Conservation (phyloP, 306 rosid species). For the Prunus mume region DNA sequence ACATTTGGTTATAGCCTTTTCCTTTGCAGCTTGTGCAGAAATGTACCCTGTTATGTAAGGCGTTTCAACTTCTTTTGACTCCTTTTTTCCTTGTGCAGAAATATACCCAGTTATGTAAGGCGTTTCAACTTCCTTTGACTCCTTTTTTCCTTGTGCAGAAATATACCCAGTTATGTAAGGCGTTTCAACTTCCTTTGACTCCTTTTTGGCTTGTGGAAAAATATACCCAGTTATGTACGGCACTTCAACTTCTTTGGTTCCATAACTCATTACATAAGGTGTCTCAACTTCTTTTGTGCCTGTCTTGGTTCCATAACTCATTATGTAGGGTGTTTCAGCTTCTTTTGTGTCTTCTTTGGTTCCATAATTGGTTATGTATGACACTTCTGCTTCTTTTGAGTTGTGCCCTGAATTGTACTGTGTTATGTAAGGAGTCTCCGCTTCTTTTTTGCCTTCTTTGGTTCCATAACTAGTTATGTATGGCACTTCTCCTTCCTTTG, state of each 20-base stretch:
- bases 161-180: not conserved
- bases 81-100: not conserved
- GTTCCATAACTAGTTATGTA: not conserved
- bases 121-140: not conserved
- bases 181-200: not conserved
- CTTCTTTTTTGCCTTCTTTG: not conserved
- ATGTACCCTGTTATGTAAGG: not conserved
- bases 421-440: not conserved
- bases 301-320: not conserved
- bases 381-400: not conserved
- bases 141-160: not conserved
- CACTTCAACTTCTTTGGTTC: not conserved
- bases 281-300: not conserved
- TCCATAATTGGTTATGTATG: not conserved
- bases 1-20: not conserved
- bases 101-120: not conserved
- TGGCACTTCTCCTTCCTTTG: not conserved
- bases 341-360: not conserved
- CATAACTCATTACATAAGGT: not conserved
- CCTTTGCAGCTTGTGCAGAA: not conserved
- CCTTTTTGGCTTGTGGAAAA: not conserved
- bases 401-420: not conserved
- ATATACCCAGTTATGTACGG: slow-evolving; percentile 1
- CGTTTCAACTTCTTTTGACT: not conserved
- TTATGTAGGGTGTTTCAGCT: not conserved